Evolutionary conservation across 805 yeast species (phyloP).

Genomic region (Ogataea thermomethanolica): DNA sequence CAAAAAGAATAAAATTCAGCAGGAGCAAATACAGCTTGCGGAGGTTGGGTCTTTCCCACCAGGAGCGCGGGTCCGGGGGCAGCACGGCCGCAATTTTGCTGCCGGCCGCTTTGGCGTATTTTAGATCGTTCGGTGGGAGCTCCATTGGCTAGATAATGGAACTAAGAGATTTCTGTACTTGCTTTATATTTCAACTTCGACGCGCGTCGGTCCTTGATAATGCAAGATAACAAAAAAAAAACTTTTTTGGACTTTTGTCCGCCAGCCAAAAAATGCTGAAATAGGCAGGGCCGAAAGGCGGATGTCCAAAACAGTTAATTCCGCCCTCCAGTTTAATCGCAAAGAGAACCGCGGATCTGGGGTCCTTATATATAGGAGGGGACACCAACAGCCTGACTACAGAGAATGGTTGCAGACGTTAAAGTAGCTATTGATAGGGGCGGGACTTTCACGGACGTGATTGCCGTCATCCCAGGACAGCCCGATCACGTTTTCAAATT

Average conservation of each 20-base stretch:
- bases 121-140: neutral
- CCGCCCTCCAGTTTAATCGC: too few species aligned
- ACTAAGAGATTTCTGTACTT: neutral
- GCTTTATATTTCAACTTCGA: too few species aligned
- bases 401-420: constrained; percentile 4
- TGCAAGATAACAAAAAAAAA: too few species aligned
- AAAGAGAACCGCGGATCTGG: neutral
- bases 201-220: too few species aligned
- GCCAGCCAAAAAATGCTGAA: too few species aligned
- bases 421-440: constrained; percentile 28
- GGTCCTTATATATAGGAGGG: neutral
- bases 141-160: constrained; percentile 1
- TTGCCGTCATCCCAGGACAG: constrained; percentile 41
- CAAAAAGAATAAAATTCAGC: constrained; percentile 17
- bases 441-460: constrained; percentile 47
- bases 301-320: too few species aligned
- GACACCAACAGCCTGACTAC: neutral
- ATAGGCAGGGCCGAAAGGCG: too few species aligned
- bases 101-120: constrained; percentile 12
- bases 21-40: constrained; percentile 13
- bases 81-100: constrained; percentile 14
- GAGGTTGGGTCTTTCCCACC: constrained; percentile 20
- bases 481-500: constrained; percentile 25
- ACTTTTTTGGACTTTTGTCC: too few species aligned
- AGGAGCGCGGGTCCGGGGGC: constrained; percentile 17